These are phyloP conservation scores for Nakazawaea anatomiae DNA, from an alignment of 805 yeast genomes.

Conservation along the genomic window DNA sequence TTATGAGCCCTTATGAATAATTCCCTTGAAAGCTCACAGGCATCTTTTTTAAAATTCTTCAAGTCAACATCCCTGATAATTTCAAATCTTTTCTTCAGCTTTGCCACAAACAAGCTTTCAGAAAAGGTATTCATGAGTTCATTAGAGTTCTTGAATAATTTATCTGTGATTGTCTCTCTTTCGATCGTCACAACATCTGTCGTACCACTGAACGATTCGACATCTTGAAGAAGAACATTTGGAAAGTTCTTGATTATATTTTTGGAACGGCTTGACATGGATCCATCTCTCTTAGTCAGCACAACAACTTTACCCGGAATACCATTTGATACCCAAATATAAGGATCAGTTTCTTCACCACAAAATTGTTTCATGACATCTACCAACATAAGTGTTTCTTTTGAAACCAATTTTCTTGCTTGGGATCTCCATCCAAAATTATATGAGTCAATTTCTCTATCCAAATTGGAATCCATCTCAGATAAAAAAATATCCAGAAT, in stretches of 20 bases:
- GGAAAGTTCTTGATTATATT: neutral
- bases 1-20: no score
- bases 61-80: no score
- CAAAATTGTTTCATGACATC: neutral
- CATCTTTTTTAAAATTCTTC: no score
- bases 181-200: neutral
- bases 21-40: no score
- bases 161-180: neutral
- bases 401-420: neutral
- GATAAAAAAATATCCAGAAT: neutral
- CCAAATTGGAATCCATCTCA: neutral
- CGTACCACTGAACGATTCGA: neutral
- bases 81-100: no score
- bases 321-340: neutral
- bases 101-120: no score
- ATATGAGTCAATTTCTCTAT: neutral
- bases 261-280: neutral
- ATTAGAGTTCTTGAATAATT: neutral
- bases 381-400: neutral
- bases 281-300: neutral
- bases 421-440: neutral
- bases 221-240: neutral
- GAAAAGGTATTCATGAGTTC: neutral
- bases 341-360: neutral
- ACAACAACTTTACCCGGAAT: neutral